Evolutionary conservation across 192 early-diverging fungal species (phyloP).

Genomic region (Coemansia sp.): DNA sequence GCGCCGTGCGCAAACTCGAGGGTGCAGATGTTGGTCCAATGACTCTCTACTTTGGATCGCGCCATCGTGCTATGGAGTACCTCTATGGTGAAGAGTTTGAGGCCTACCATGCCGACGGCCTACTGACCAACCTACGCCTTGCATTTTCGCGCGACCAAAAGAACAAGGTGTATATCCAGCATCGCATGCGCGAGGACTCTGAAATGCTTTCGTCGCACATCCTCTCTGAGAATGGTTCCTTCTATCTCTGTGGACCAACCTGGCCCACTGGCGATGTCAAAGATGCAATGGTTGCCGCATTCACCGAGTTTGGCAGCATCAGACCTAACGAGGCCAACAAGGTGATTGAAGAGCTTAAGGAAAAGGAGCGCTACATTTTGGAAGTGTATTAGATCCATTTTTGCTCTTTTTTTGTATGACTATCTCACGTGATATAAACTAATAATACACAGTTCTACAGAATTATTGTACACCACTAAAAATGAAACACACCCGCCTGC

Average conservation of each 20-base stretch:
- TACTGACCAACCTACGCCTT: constrained; percentile 83
- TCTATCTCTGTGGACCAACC: constrained; percentile 97
- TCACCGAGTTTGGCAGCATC: constrained; percentile 63
- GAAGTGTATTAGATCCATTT: constrained; percentile 72
- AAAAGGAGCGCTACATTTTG: constrained; percentile 87
- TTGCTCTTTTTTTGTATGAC: background rate
- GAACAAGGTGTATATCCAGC: constrained; percentile 95
- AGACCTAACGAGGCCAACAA: constrained; percentile 64
- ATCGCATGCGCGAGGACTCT: constrained; percentile 88
- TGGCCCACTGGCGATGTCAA: constrained; percentile 95
- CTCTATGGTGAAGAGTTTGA: constrained; percentile 97
- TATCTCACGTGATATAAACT: background rate
- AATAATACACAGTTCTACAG: background rate
- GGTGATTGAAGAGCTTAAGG: constrained; percentile 86
- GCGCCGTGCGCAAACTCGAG: constrained; percentile 72
- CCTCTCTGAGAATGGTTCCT: constrained; percentile 75
- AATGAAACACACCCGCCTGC: too few species aligned
- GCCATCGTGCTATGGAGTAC: constrained; percentile 91
- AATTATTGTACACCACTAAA: too few species aligned
- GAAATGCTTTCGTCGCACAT: constrained; percentile 73
- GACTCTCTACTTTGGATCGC: constrained; percentile 94
- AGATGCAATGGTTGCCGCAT: constrained; percentile 83
- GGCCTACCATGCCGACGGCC: constrained; percentile 87
- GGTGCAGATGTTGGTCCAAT: constrained; percentile 89
- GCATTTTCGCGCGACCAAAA: constrained; percentile 96